Conservation (phyloP, 164 flowering plant genomes). For the Vitis rotundifolia region DNA sequence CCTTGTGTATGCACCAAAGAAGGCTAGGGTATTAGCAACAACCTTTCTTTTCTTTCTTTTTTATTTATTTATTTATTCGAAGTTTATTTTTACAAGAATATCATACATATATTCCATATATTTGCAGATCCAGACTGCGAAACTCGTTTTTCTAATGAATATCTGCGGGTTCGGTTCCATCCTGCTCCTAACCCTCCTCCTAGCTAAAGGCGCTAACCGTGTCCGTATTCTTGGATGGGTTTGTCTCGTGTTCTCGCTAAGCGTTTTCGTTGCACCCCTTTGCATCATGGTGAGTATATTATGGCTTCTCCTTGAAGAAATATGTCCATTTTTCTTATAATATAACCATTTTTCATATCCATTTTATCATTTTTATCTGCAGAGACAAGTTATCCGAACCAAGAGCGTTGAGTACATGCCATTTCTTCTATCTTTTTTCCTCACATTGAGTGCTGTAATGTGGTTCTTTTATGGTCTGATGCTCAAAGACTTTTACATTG, state of each 20-base stretch:
- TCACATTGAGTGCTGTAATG: slow-evolving; percentile 61
- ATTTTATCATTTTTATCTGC: slow-evolving; percentile 8
- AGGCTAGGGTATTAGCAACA: slow-evolving; percentile 23
- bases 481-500: slow-evolving; percentile 48
- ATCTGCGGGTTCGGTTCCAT: slow-evolving; percentile 53
- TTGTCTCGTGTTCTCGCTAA: slow-evolving; percentile 55
- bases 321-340: neutral
- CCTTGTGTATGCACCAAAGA: slow-evolving; percentile 36
- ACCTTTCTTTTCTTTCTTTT: neutral
- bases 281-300: slow-evolving; percentile 56
- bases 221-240: slow-evolving; percentile 64
- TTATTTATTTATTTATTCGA: neutral
- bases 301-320: neutral
- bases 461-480: slow-evolving; percentile 80
- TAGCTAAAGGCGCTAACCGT: slow-evolving; percentile 40
- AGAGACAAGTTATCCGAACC: slow-evolving; percentile 66
- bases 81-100: neutral
- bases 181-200: slow-evolving; percentile 35
- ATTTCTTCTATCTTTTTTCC: slow-evolving; percentile 55
- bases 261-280: slow-evolving; percentile 79
- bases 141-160: slow-evolving; percentile 46
- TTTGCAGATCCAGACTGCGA: slow-evolving; percentile 47
- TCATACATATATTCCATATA: neutral
- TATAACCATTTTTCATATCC: neutral
- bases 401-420: slow-evolving; percentile 88